Evolutionary conservation across 108 stramenopile genomes (phyloP).

Genomic region (Pseudonitzschia pungens): DNA sequence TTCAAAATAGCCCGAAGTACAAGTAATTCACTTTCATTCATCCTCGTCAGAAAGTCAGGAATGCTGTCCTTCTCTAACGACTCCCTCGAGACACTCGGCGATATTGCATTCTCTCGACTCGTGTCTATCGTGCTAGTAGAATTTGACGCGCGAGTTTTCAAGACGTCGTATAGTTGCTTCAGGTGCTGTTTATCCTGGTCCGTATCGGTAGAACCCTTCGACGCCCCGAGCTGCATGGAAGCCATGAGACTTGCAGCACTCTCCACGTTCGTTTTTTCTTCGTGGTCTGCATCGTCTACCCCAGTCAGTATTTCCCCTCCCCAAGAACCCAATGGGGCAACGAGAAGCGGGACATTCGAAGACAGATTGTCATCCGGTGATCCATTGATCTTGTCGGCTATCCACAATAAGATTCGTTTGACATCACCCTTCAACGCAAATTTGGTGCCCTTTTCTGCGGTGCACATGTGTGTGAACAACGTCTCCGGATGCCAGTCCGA

Average conservation of each 20-base stretch:
- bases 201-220: neutral
- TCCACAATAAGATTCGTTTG: conserved; percentile 49
- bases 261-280: conserved; percentile 1
- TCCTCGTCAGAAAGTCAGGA: conserved; percentile 18
- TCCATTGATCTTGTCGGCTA: conserved; percentile 49
- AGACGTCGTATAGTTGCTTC: neutral
- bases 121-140: no score
- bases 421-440: conserved; percentile 47
- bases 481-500: conserved; percentile 84
- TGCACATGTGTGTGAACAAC: conserved; percentile 64
- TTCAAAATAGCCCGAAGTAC: conserved; percentile 67
- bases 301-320: conserved; percentile 27
- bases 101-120: neutral
- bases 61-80: conserved; percentile 17
- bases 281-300: conserved; percentile 22
- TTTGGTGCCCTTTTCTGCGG: conserved; percentile 56
- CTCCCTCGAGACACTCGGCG: neutral
- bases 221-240: neutral
- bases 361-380: conserved; percentile 37
- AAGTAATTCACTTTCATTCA: conserved; percentile 51
- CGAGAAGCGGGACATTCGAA: conserved; percentile 40
- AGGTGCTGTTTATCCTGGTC: conserved; percentile 4
- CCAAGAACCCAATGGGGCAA: conserved; percentile 45
- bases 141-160: neutral
- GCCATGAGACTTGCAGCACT: conserved; percentile 42